These are phyloP conservation scores for Myrica gale DNA, from an alignment of 306 rosid species.

Conservation along the genomic window DNA sequence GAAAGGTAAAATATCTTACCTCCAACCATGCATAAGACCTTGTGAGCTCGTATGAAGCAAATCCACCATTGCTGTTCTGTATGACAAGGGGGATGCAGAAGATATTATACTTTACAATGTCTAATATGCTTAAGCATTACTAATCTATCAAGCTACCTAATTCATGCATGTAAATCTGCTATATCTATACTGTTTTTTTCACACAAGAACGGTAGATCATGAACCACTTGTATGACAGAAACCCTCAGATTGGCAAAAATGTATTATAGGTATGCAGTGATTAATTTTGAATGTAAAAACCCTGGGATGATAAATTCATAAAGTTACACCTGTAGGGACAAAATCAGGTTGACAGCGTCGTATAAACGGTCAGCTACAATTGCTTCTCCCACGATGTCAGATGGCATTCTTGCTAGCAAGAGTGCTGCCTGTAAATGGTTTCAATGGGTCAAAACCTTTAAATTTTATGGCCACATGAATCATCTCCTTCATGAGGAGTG, in stretches of 20 bases:
- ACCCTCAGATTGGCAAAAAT: too few species aligned
- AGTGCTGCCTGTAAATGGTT: conserved; percentile 46
- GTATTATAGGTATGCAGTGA: too few species aligned
- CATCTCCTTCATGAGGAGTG: too few species aligned
- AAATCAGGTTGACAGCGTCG: conserved; percentile 55
- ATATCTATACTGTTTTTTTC: too few species aligned
- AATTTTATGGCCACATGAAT: too few species aligned
- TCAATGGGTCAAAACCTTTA: neutral
- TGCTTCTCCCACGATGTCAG: conserved; percentile 47
- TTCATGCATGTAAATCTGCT: too few species aligned
- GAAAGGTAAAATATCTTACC: conserved; percentile 33
- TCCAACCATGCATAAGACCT: conserved; percentile 74
- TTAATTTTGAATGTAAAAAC: too few species aligned
- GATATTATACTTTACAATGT: neutral
- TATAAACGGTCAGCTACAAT: conserved; percentile 33
- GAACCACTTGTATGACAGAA: too few species aligned
- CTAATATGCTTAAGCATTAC: too few species aligned
- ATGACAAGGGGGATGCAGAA: neutral
- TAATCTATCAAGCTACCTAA: too few species aligned
- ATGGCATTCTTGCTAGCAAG: conserved; percentile 54
- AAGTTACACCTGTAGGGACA: conserved; percentile 64
- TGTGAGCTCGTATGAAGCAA: conserved; percentile 81
- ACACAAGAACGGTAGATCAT: too few species aligned
- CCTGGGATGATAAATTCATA: too few species aligned
- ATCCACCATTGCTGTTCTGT: conserved; percentile 73